Conservation (phyloP, 768 basidiomycete species). For the Boletus insuetus region DNA sequence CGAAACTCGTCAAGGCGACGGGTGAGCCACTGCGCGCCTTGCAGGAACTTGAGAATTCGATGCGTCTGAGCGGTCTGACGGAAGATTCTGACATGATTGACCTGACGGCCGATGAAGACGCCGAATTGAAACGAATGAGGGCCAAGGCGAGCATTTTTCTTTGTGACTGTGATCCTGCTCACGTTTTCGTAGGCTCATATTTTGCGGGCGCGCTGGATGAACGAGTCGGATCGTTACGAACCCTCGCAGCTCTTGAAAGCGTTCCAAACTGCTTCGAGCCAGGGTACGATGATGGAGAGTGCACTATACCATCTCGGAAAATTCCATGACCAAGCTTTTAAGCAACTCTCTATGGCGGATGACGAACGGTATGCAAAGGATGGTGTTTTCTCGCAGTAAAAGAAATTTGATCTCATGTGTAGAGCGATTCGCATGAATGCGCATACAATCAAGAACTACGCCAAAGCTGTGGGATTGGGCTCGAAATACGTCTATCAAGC, state of each 20-base stretch:
- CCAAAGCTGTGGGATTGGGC: slow-evolving; percentile 70
- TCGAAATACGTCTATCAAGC: slow-evolving; percentile 97
- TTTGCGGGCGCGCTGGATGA: slow-evolving; percentile 89
- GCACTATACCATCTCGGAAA: slow-evolving; percentile 83
- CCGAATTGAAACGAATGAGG: slow-evolving; percentile 50
- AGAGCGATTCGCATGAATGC: slow-evolving; percentile 66
- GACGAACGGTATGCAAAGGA: slow-evolving; percentile 47
- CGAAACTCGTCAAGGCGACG: slow-evolving; percentile 75
- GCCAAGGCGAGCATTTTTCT: slow-evolving; percentile 57
- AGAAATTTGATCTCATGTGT: not conserved
- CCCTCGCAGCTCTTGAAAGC: slow-evolving; percentile 56
- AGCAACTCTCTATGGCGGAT: slow-evolving; percentile 46
- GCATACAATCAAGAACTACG: slow-evolving; percentile 64
- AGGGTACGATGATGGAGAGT: slow-evolving; percentile 70
- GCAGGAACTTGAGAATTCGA: slow-evolving; percentile 79
- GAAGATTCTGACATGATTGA: slow-evolving; percentile 50
- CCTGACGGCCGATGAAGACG: slow-evolving; percentile 50
- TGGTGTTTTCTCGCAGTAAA: not conserved
- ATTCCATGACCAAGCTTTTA: slow-evolving; percentile 81
- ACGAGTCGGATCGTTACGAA: slow-evolving; percentile 82
- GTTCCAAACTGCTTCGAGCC: slow-evolving; percentile 49
- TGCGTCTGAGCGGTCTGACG: slow-evolving; percentile 49
- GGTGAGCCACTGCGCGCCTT: slow-evolving; percentile 85
- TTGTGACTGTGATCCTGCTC: not conserved
- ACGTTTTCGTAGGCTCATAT: slow-evolving; percentile 57